Evolutionary conservation across 139 green algal genomes (phyloP).

Genomic region (Mesotaenium endlicherianum): DNA sequence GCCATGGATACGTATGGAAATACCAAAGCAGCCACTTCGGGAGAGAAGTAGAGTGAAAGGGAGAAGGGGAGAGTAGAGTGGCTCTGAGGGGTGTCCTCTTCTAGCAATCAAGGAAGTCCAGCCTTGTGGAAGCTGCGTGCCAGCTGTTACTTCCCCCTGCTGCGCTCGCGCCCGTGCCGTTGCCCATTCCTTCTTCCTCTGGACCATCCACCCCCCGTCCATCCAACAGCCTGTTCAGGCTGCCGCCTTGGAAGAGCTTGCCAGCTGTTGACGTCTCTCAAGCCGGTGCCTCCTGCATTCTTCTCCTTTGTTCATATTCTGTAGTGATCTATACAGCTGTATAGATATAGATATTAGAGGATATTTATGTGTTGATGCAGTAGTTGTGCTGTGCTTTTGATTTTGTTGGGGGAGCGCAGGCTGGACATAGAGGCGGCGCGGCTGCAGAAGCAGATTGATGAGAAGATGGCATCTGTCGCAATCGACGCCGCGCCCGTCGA

Average conservation of each 20-base stretch:
- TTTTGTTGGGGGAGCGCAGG: neutral
- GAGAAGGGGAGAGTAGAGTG: too few species aligned
- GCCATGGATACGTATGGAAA: too few species aligned
- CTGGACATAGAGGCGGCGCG: neutral
- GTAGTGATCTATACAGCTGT: neutral
- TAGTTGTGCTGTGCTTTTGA: neutral
- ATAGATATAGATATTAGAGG: neutral
- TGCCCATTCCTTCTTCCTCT: too few species aligned
- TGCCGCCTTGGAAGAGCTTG: neutral
- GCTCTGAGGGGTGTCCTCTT: too few species aligned
- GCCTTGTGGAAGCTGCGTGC: too few species aligned
- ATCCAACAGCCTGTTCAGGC: too few species aligned
- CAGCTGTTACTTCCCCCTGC: too few species aligned
- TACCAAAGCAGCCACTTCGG: too few species aligned
- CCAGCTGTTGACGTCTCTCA: neutral
- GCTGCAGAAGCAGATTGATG: conserved; percentile 13
- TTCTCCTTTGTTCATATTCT: neutral
- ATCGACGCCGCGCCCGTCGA: neutral
- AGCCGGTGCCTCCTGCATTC: neutral
- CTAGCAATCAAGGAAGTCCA: too few species aligned
- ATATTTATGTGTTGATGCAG: neutral
- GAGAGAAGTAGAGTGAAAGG: too few species aligned
- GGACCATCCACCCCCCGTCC: too few species aligned
- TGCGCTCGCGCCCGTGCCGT: too few species aligned
- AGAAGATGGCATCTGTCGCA: conserved; percentile 4